Evolutionary conservation across 345 rosid species (phyloP), one percentile per base, ranked within the genome.

Genomic region (Sapria himalayana): DNA sequence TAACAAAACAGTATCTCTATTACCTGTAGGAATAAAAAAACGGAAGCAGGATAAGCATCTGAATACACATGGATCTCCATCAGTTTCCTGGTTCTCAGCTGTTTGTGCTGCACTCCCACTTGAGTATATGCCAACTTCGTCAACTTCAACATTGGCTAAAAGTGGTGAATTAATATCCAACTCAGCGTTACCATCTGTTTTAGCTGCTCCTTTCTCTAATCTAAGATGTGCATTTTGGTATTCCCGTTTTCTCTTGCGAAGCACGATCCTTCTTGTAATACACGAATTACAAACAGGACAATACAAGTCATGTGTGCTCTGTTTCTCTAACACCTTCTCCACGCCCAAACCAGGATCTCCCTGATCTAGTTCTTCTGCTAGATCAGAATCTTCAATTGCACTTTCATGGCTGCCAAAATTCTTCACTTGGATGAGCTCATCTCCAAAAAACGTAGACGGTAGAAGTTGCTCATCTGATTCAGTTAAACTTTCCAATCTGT

Each of bases 211-310:
- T 25, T 14, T 47, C 51, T 54, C 71, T 32, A 23, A 22, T 51
- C 52, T 66, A 15, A 2, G 39, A 22, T 15, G 52, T 29, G 39
- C 22, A 33, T 27, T 51, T 42, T 5, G 40, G 29, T 63, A 25
- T 59, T 54, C 74, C 13, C 37, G 56, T 50, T 59, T 66, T 53
- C 64, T 68, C 59, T 71, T 67, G 16, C 37, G 33, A 25, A 81
- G 92, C 51, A 78, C 39, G 40, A 86, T 78, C 55, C 43, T 64
- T 62, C 70, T 51, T 7, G 97, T 81, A 51, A 86, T 81, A 41
- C 85, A 59, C 40, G 81, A 72, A 4, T 60, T 25, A 36, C 97
- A 86, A 36, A 78, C 73, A 14, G 97, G 97, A 49, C 96, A 85
- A 52, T 22, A 61, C 43, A 85, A 46, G 48, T 85, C 81, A 50